phyloP scores from a whole-genome alignment of 2,329 filamentous ascomycete genomes.

The Microsporum audouinii region DNA sequence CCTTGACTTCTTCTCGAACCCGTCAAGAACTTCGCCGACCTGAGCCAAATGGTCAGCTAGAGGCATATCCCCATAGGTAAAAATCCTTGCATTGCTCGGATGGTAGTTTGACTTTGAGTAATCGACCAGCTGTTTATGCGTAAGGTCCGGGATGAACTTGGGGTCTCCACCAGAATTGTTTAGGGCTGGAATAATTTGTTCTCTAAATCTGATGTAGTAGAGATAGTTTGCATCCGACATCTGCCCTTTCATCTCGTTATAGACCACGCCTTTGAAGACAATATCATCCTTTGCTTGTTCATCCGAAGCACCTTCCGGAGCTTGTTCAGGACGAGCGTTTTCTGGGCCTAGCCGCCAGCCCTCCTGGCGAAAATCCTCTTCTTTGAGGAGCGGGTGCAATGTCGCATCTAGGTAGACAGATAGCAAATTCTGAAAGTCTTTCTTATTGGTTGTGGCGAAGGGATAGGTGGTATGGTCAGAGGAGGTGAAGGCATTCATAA shows the following conservation, averaged over 20 bases:
- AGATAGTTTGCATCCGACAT: constrained; percentile 96
- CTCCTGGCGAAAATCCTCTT: constrained; percentile 89
- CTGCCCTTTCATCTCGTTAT: constrained; percentile 99
- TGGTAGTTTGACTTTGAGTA: constrained; percentile 94
- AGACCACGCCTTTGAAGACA: constrained; percentile 95
- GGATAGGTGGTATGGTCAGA: constrained; percentile 96
- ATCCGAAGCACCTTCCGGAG: constrained; percentile 28
- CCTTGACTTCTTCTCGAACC: constrained; percentile 58
- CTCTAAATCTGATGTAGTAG: constrained; percentile 90
- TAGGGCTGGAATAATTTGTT: constrained; percentile 84
- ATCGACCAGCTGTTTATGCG: constrained; percentile 73
- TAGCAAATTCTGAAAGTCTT: constrained; percentile 92
- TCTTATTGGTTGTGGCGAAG: constrained; percentile 89
- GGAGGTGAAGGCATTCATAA: constrained; percentile 98
- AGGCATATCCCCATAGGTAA: constrained; percentile 92
- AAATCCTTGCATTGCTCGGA: constrained; percentile 89
- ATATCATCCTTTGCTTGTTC: constrained; percentile 26
- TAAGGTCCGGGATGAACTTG: constrained; percentile 89
- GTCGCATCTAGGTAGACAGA: constrained; percentile 95
- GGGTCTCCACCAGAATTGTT: constrained; percentile 97
- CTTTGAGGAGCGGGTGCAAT: constrained; percentile 74
- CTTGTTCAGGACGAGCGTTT: constrained; percentile 53
- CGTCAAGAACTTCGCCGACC: constrained; percentile 60
- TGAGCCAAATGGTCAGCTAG: constrained; percentile 69
- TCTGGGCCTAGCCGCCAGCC: constrained; percentile 94